A percentile compares a stretch with the other conserved stretches of the same genome.
Conservation (phyloP, 164 flowering plant genomes). For the Aristolochia fimbriata region DNA sequence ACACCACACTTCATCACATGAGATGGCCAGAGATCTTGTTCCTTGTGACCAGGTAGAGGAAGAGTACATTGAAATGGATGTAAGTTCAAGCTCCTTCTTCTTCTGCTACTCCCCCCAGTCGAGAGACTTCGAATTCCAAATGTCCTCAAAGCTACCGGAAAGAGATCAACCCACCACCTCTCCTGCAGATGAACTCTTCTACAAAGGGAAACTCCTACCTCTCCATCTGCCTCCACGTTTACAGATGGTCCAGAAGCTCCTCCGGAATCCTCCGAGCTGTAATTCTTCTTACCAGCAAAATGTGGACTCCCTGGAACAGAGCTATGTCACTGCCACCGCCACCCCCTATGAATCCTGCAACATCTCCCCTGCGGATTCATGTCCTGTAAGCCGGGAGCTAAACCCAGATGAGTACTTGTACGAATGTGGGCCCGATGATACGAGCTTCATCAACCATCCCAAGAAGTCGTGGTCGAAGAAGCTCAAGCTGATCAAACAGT, state of each 20-base stretch:
- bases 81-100: slow-evolving; percentile 31
- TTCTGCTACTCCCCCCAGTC: slow-evolving; percentile 21
- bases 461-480: slow-evolving; percentile 49
- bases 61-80: slow-evolving; percentile 81
- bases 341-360: slow-evolving; percentile 47
- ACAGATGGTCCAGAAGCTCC: slow-evolving; percentile 66
- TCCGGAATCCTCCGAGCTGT: slow-evolving; percentile 28
- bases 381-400: slow-evolving; percentile 49
- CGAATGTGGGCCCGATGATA: slow-evolving; percentile 28
- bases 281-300: slow-evolving; percentile 7
- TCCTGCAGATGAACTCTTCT: slow-evolving; percentile 92
- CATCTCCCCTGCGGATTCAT: slow-evolving; percentile 57
- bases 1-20: slow-evolving; percentile 2
- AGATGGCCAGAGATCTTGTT: slow-evolving; percentile 7
- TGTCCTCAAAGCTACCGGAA: slow-evolving; percentile 27
- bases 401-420: slow-evolving; percentile 57
- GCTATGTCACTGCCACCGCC: slow-evolving; percentile 7
- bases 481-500: slow-evolving; percentile 44
- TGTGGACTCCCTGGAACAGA: slow-evolving; percentile 12
- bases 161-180: slow-evolving; percentile 36
- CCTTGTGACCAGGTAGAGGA: slow-evolving; percentile 42
- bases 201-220: slow-evolving; percentile 83
- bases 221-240: slow-evolving; percentile 80
- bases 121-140: slow-evolving; percentile 83
- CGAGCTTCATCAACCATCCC: slow-evolving; percentile 20